These are phyloP conservation scores for Dentipellis fragilis DNA, from an alignment of 768 basidiomycete genomes.

Conservation along the genomic window DNA sequence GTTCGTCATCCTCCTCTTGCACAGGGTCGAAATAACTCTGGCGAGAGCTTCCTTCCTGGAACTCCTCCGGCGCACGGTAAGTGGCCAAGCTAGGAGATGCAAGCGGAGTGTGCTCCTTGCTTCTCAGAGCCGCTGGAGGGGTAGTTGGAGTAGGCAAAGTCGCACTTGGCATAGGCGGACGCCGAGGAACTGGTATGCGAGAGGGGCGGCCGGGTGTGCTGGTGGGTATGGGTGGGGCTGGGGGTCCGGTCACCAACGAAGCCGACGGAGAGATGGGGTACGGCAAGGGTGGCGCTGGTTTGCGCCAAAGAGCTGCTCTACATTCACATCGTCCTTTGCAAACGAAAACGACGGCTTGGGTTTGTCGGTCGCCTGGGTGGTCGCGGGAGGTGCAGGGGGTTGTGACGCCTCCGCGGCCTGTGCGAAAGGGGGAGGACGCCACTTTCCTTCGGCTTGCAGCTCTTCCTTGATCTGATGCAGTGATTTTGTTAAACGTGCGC, in stretches of 20 bases:
- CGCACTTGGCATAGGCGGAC: constrained; percentile 16
- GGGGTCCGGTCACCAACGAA: neutral
- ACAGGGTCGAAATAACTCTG: constrained; percentile 15
- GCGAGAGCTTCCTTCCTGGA: constrained; percentile 16
- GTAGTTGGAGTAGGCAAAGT: constrained; percentile 12
- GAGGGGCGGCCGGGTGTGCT: neutral
- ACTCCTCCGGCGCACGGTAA: constrained; percentile 29
- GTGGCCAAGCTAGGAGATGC: constrained; percentile 26
- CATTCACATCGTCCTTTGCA: neutral
- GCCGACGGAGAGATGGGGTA: neutral
- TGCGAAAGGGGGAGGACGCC: no score
- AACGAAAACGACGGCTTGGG: no score
- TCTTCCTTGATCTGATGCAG: no score
- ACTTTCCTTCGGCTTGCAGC: no score
- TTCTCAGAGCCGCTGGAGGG: constrained; percentile 4
- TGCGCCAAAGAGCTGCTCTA: neutral
- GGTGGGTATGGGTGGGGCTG: neutral
- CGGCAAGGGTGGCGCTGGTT: neutral
- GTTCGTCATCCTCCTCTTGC: constrained; percentile 1
- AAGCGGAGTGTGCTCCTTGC: constrained; percentile 18
- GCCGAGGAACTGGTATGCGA: constrained; percentile 10
- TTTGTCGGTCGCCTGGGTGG: no score
- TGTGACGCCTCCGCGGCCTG: no score
- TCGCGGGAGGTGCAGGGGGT: neutral
- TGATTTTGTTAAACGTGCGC: no score